These are phyloP conservation scores for Triangularia setosa DNA, from an alignment of 2,329 filamentous ascomycete genomes.

Conservation along the genomic window DNA sequence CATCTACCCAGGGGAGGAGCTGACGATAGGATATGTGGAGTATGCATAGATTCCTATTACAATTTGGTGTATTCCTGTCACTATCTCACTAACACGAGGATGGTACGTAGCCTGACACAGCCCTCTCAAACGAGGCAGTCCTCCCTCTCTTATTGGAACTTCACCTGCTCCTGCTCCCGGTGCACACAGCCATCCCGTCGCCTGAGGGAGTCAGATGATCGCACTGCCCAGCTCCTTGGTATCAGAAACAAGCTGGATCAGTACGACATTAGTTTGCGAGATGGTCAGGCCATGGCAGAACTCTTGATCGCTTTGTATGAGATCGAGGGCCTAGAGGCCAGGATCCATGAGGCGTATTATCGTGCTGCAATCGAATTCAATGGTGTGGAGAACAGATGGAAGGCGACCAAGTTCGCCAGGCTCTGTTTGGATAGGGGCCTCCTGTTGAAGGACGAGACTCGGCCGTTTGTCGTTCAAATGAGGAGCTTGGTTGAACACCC, in stretches of 20 bases:
- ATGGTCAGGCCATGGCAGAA: slow-evolving; percentile 30
- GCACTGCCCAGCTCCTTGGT: slow-evolving; percentile 31
- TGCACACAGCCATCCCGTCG: slow-evolving; percentile 31
- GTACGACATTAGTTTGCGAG: slow-evolving; percentile 29
- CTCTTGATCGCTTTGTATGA: slow-evolving; percentile 36
- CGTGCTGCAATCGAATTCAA: slow-evolving; percentile 39
- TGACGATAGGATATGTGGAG: slow-evolving; percentile 41
- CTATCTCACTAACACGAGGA: neutral
- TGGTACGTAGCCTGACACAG: slow-evolving; percentile 30
- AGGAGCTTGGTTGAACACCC: slow-evolving; percentile 16
- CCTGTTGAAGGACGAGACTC: slow-evolving; percentile 19
- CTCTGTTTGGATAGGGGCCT: slow-evolving; percentile 24
- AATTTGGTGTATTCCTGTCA: neutral
- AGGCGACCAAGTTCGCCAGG: slow-evolving; percentile 33
- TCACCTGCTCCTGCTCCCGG: slow-evolving; percentile 36
- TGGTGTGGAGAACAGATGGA: slow-evolving; percentile 31
- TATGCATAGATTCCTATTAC: slow-evolving; percentile 10
- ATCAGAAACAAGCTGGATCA: slow-evolving; percentile 34
- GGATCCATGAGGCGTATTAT: slow-evolving; percentile 36
- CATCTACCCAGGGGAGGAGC: slow-evolving; percentile 38
- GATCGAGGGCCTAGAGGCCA: slow-evolving; percentile 32
- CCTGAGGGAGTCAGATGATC: slow-evolving; percentile 32
- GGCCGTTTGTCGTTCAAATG: slow-evolving; percentile 24
- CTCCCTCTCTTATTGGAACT: slow-evolving; percentile 36
- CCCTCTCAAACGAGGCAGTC: slow-evolving; percentile 29